phyloP scores from a whole-genome alignment of 2,329 filamentous ascomycete species.

The Xylariomycetidae sp. region DNA sequence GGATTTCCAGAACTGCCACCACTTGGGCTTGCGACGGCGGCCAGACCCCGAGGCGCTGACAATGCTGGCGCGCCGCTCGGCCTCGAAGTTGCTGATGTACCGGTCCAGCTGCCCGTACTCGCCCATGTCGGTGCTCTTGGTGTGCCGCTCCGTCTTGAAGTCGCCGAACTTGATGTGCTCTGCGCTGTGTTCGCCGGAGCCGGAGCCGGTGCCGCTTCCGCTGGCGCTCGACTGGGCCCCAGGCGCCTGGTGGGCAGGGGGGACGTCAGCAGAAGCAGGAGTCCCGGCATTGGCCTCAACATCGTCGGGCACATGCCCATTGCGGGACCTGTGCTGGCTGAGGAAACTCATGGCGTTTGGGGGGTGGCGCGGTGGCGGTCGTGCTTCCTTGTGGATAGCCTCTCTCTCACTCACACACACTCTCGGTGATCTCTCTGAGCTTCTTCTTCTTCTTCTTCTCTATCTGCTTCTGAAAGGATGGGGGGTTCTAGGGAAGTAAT shows the following conservation, averaged over 20 bases:
- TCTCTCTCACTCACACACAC: too few species aligned
- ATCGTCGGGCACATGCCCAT: conserved; percentile 15
- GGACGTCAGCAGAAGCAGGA: too few species aligned
- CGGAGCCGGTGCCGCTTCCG: not conserved
- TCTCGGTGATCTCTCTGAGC: too few species aligned
- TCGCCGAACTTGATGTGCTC: conserved; percentile 23
- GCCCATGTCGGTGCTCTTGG: conserved; percentile 19
- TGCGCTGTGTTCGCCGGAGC: conserved; percentile 1
- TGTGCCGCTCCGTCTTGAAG: conserved; percentile 8
- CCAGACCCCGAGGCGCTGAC: conserved; percentile 9
- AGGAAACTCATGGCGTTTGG: conserved; percentile 21
- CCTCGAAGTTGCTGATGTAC: conserved; percentile 27
- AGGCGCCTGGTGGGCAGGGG: conserved; percentile 12
- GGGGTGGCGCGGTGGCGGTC: too few species aligned
- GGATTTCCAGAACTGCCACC: conserved; percentile 55
- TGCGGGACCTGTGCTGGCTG: conserved; percentile 10
- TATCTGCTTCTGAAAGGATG: too few species aligned
- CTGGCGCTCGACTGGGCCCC: conserved; percentile 2
- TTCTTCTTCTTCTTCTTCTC: too few species aligned
- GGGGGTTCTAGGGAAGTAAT: too few species aligned
- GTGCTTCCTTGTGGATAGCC: too few species aligned
- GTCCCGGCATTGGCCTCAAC: conserved; percentile 21
- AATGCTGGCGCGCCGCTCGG: conserved; percentile 21
- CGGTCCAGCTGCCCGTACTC: conserved; percentile 30
- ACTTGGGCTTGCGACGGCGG: conserved; percentile 44